Evolutionary conservation across 192 early-diverging fungal species (phyloP), one percentile per base, ranked within the genome.

Genomic region (Coemansia brasiliensis): DNA sequence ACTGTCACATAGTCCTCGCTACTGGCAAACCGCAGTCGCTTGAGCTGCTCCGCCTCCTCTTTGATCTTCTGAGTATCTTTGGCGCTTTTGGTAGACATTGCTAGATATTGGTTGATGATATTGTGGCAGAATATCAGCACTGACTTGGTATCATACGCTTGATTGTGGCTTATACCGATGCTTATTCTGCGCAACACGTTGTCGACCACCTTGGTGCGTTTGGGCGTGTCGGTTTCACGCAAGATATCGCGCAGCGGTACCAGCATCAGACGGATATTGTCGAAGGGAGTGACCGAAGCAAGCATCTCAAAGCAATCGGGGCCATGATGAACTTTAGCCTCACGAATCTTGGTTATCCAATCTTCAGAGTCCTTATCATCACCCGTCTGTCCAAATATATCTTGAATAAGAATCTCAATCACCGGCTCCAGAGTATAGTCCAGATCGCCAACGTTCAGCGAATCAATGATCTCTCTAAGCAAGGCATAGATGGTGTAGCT

Each of bases 371-470:
- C 92, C 62, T 94, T 90, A 60, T 99, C 97, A 59, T 87, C 80
- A 24, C 88, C 93, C 21, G 87, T 75, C 27, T 87, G 82, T 3
- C 97, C 97, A 85, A 99, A 99, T 26, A 99, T 85, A 64, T 98
- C 98, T 61, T 90, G 85, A 5, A 92, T 69, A 15, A 94, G 69
- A 18, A 99, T 84, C 22, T 82, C 65, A 3, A 90, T 81, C 29
- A 98, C 68, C 13, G 77, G 76, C 37, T 82, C 82, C 12, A 94
- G 62, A 42, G 92, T 91, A 48, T 86, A 83, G 68, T 99, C 94
- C 20, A 98, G 64, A 4, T 85, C 83, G 21, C 91, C 92, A 2
- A 87, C 82, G 16, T 79, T 58, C 16, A 86, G 26, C 5, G 67
- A 80, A 16, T 82, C 77, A 20, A 84, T 61, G 35, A 94, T 75